Conservation (phyloP, 495 filamentous ascomycete genomes). For the Neurospora sp. region DNA sequence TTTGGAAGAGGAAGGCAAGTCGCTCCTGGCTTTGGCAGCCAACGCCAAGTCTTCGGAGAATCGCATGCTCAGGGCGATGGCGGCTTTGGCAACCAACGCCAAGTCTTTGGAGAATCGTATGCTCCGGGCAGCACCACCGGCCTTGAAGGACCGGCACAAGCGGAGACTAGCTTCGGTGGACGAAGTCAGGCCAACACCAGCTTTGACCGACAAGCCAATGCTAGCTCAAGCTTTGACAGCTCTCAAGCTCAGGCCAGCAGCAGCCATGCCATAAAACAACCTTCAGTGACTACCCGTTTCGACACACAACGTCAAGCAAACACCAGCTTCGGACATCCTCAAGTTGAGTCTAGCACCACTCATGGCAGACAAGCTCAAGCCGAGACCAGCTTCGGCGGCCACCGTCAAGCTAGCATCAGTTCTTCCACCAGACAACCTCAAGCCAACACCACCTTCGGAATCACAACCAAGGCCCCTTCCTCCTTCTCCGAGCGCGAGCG, state of each 20-base stretch:
- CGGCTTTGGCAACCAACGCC: background rate
- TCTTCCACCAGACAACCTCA: background rate
- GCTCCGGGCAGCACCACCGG: background rate
- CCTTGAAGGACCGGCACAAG: background rate
- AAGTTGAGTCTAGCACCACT: background rate
- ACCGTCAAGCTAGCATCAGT: background rate
- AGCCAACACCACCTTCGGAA: background rate
- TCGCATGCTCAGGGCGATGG: background rate
- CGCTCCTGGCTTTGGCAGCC: background rate
- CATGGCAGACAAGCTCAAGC: background rate
- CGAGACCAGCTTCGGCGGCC: background rate
- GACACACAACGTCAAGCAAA: background rate
- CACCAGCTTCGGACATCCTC: background rate
- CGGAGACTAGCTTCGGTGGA: background rate
- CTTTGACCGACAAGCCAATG: background rate
- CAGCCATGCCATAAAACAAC: background rate
- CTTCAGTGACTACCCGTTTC: background rate
- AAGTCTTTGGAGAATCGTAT: background rate
- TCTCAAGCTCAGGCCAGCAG: background rate
- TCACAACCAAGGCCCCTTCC: background rate
- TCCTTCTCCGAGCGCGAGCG: background rate
- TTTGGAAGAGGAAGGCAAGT: background rate
- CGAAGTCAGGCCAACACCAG: background rate
- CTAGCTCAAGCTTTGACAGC: background rate
- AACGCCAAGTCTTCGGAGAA: no score